These are phyloP conservation scores for Ricinus communis DNA, from an alignment of 345 rosid species.

Conservation along the genomic window DNA sequence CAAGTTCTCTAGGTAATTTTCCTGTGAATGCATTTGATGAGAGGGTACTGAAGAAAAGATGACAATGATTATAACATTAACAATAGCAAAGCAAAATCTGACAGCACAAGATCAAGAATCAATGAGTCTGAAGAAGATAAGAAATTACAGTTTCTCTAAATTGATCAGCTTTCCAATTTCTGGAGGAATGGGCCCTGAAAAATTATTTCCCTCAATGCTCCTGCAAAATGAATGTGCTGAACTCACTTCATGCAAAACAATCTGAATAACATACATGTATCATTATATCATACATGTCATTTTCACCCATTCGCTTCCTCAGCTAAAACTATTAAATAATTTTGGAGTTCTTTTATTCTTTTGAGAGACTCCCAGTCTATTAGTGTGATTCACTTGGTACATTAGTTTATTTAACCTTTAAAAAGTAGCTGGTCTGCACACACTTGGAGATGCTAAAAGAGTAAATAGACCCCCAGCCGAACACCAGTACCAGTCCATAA, in stretches of 20 bases:
- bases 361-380: neutral
- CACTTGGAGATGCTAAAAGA: too few relatives aligned
- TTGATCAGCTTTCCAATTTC: conserved; percentile 56
- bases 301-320: neutral
- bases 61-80: conserved; percentile 3
- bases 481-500: too few relatives aligned
- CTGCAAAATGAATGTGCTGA: conserved; percentile 33
- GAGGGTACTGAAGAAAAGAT: conserved; percentile 44
- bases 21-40: conserved; percentile 78
- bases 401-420: neutral
- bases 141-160: conserved; percentile 63
- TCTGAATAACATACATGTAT: neutral
- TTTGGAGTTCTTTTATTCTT: neutral
- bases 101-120: conserved; percentile 8
- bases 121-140: conserved; percentile 8
- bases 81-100: neutral
- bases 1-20: conserved; percentile 49
- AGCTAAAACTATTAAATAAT: neutral
- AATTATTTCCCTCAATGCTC: conserved; percentile 80
- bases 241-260: conserved; percentile 10
- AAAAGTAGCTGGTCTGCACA: neutral
- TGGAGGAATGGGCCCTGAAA: conserved; percentile 72
- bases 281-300: neutral
- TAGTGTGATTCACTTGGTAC: neutral
- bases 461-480: too few relatives aligned